A percentile compares a stretch with the other conserved stretches of the same genome.
Conservation (phyloP, 1,139 yeast species). For the Meyerozyma carpophila region DNA sequence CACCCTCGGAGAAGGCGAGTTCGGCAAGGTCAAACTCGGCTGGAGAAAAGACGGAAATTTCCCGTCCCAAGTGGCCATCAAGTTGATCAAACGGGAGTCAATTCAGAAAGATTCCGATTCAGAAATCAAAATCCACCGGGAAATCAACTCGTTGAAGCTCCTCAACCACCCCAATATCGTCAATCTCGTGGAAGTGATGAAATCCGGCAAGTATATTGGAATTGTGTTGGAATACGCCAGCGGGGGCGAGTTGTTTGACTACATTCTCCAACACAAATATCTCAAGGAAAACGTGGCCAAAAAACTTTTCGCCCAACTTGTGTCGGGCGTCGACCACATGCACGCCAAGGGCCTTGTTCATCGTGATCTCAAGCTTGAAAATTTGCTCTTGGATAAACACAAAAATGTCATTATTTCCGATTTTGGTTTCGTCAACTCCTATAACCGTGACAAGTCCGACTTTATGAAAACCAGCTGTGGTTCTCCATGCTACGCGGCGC, state of each 20-base stretch:
- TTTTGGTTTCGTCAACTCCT: conserved; percentile 90
- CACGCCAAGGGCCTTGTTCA: conserved; percentile 81
- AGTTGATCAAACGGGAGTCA: conserved; percentile 80
- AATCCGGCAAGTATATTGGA: conserved; percentile 91
- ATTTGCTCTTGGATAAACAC: conserved; percentile 71
- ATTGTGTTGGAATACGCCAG: conserved; percentile 94
- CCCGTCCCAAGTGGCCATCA: conserved; percentile 89
- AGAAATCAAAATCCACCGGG: conserved; percentile 86
- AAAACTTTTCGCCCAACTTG: conserved; percentile 83
- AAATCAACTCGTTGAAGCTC: conserved; percentile 81
- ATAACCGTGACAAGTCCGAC: conserved; percentile 58
- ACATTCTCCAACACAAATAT: conserved; percentile 80
- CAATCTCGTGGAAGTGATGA: conserved; percentile 84
- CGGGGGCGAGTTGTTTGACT: conserved; percentile 95
- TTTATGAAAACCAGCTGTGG: conserved; percentile 96
- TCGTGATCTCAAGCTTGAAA: conserved; percentile 71
- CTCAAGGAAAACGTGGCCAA: conserved; percentile 84
- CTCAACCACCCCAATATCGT: conserved; percentile 93
- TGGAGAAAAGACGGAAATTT: conserved; percentile 81
- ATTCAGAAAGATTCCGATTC: conserved; percentile 79
- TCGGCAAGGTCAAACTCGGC: conserved; percentile 95
- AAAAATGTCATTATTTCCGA: conserved; percentile 76
- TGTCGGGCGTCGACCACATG: conserved; percentile 89
- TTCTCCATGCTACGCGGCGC: conserved; percentile 98
- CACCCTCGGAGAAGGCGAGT: conserved; percentile 97